A percentile compares a stretch with the other conserved stretches of the same genome.
These are phyloP conservation scores for Shiraia sp. DNA, from an alignment of 2,329 filamentous ascomycete species.

Conservation along the genomic window DNA sequence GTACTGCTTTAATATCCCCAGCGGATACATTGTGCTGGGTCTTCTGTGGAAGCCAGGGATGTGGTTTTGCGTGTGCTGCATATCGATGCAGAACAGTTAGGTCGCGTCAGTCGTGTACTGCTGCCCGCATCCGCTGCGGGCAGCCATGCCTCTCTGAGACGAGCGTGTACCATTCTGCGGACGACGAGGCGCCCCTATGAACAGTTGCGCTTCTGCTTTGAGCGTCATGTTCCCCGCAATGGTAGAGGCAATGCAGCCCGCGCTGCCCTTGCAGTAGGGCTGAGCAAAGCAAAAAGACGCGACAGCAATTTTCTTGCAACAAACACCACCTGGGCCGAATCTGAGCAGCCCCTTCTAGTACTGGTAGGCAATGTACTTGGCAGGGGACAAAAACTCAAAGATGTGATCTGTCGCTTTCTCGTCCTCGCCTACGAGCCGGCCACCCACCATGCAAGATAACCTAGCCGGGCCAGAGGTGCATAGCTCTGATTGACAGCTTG, in stretches of 20 bases:
- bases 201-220: conserved; percentile 28
- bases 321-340: not conserved
- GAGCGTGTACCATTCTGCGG: conserved; percentile 29
- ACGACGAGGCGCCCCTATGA: conserved; percentile 28
- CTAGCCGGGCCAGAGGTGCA: conserved; percentile 16
- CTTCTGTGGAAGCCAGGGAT: conserved; percentile 32
- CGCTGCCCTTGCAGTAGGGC: conserved; percentile 43
- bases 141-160: conserved; percentile 35
- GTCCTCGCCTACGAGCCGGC: conserved; percentile 9
- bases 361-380: conserved; percentile 3
- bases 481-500: conserved; percentile 36
- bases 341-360: no score
- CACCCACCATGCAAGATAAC: conserved; percentile 9
- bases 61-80: conserved; percentile 22
- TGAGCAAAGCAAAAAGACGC: conserved; percentile 18
- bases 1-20: conserved; percentile 35
- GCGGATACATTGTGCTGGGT: conserved; percentile 23
- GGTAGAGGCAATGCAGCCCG: conserved; percentile 25
- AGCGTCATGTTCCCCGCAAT: conserved; percentile 21
- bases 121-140: conserved; percentile 28
- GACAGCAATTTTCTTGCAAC: conserved; percentile 3
- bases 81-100: conserved; percentile 29
- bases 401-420: conserved; percentile 37
- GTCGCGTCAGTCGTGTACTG: conserved; percentile 36
- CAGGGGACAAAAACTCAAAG: conserved; percentile 5